Evolutionary conservation across 1,139 yeast genomes (phyloP), one percentile per base, ranked within the genome.

Genomic region (Debaryomyces sp.): DNA sequence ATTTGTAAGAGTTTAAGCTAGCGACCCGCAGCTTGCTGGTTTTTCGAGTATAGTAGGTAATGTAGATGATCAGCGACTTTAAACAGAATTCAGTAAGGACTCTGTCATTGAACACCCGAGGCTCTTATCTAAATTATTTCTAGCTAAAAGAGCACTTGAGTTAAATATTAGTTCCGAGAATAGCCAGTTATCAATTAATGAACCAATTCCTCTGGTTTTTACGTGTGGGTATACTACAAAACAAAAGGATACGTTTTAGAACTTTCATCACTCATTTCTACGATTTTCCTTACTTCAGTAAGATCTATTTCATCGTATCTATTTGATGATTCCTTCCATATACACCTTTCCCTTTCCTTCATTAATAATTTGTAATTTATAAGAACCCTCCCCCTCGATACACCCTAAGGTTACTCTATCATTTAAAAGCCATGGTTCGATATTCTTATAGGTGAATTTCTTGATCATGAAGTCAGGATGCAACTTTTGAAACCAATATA

Each of bases 391-490:
- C 12, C 15, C 17, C 24, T 41, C 36, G 10, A 21, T 15, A 17
- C 38, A 44, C n/a, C 45, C 39, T 10, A 50, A 38, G 10, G 23
- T 36, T 3, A 42, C 40, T 15, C 17, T 29, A 7, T 49, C 48
- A 41, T 63, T 63, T 0, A 64, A 75, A 50, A 72, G 73, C 44
- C 81, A 64, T 2, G 89, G 88, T 24, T 70, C 68, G 29, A 71
- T 60, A 54, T 82, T 83, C 47, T 77, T 73, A 63, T 85, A 85
- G 23, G 59, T 62, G 51, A 84, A 74, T 9, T 52, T 48, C 29
- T 54, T 55, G 1, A 74, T 57, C 0, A 41, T 21, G 1, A 54
- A 18, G 2, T 52, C 52, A 0, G 68, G 64, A 44, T 54, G 44
- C 9, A 49, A 34, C 5, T 50, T 46, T 12, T 56, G 60, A 55